Evolutionary conservation across 225 moss, liverwort and hornwort species (phyloP), one percentile per base, ranked within the genome.

Genomic region (Neckera pumila): DNA sequence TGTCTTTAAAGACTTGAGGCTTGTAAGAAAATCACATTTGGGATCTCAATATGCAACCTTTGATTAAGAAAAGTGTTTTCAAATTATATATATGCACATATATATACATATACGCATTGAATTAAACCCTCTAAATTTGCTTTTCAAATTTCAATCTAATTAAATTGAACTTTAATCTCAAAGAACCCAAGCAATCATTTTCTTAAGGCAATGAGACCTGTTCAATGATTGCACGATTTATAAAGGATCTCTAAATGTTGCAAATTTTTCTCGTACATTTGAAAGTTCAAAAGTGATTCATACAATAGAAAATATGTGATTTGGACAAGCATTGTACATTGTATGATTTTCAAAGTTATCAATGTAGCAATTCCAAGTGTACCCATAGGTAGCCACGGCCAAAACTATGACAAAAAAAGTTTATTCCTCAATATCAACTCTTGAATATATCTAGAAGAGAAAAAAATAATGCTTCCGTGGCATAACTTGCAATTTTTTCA

Each of bases 61-160:
- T 42, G 15, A 42, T 26, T 1, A 27, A 43, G 27, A 69, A 43
- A 69, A 42, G 43, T 3, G 11, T 74, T 47, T 9, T 0, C 0
- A 6, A 7, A 30, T 45, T 28, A 16, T 16, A 15, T 14, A 72
- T 4, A 27, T 27, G 11, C 5, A 59, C 25, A 59, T 1, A 31
- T 0, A 71, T 2, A 15, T 2, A 14, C n/a, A n/a, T n/a, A n/a
- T 0, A 27, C 9, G 43, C 10, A 28, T 0, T 45, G 2, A 20
- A 75, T 49, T 75, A 2, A 6, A 75, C 12, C 7, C 31, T 75
- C 12, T 75, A 74, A 6, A 30, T 74, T 74, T 18, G 17, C 6
- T 30, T 45, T 42, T 30, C 16, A 45, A 45, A 43, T 10, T 40
- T 70, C 25, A 38, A 70, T 40, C 21, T 18, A 47, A 47, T 47